Conservation (phyloP, 768 basidiomycete species). For the Chalciporus piperatus region DNA sequence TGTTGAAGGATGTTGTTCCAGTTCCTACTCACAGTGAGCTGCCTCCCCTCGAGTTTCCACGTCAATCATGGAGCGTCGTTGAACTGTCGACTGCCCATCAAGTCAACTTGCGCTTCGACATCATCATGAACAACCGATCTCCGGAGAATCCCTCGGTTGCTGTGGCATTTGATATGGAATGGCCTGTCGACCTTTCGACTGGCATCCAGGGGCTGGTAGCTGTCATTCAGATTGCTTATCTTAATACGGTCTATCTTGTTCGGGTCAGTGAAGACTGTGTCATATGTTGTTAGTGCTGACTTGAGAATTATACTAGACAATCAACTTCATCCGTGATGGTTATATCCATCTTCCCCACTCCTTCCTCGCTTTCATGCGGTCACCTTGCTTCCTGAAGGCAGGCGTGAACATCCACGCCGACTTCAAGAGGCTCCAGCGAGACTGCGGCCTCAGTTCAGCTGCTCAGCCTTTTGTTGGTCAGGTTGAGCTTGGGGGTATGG, state of each 20-base stretch:
- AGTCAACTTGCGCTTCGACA: background rate
- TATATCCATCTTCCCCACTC: slow-evolving; percentile 1
- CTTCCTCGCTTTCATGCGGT: background rate
- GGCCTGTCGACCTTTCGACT: slow-evolving; percentile 3
- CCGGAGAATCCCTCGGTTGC: background rate
- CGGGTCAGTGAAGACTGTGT: background rate
- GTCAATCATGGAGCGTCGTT: too few relatives aligned
- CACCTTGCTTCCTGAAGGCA: slow-evolving; percentile 17
- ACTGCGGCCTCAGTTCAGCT: background rate
- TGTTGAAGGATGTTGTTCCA: slow-evolving; percentile 16
- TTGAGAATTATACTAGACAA: background rate
- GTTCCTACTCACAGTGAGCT: too few relatives aligned
- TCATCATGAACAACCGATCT: background rate
- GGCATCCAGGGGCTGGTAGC: background rate
- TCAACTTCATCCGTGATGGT: background rate
- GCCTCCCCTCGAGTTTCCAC: too few relatives aligned
- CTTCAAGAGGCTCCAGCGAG: slow-evolving; percentile 18
- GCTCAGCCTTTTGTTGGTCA: slow-evolving; percentile 22
- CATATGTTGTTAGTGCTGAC: background rate
- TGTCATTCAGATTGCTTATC: background rate
- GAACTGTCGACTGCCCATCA: too few relatives aligned
- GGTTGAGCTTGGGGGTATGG: slow-evolving; percentile 28
- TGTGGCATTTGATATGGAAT: slow-evolving; percentile 7
- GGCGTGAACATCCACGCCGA: slow-evolving; percentile 26
- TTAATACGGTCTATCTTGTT: slow-evolving; percentile 1